Conservation (phyloP, 345 rosid genomes). For the Populus nigra region DNA sequence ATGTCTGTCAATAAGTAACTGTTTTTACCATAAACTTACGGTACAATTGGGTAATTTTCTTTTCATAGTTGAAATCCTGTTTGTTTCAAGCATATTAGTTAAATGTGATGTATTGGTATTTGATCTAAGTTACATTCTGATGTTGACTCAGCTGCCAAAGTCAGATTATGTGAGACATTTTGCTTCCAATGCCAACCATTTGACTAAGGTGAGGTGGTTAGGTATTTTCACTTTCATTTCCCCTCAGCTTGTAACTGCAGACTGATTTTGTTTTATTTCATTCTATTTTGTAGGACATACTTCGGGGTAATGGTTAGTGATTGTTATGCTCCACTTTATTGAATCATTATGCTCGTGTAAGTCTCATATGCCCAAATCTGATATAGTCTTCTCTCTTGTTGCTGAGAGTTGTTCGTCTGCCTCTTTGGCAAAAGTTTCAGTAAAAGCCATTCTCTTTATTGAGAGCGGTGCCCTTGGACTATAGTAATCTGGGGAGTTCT, state of each 20-base stretch:
- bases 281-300: constrained; percentile 45
- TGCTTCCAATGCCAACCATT: constrained; percentile 24
- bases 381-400: neutral
- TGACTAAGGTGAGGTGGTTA: constrained; percentile 28
- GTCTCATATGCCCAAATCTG: neutral
- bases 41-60: neutral
- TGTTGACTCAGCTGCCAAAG: constrained; percentile 34
- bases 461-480: neutral
- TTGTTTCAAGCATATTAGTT: neutral
- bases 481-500: neutral
- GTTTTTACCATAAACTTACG: neutral
- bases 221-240: neutral
- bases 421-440: neutral
- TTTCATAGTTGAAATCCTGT: neutral
- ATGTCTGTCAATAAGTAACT: neutral
- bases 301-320: constrained; percentile 55
- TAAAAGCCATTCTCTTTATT: neutral
- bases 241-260: neutral
- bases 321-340: neutral
- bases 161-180: constrained; percentile 25
- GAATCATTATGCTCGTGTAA: neutral
- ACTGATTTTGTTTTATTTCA: constrained; percentile 22
- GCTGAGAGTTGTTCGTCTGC: neutral
- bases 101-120: neutral
- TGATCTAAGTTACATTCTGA: neutral